Conservation (phyloP, 805 yeast genomes). For the Nakazawaea pomicola region DNA sequence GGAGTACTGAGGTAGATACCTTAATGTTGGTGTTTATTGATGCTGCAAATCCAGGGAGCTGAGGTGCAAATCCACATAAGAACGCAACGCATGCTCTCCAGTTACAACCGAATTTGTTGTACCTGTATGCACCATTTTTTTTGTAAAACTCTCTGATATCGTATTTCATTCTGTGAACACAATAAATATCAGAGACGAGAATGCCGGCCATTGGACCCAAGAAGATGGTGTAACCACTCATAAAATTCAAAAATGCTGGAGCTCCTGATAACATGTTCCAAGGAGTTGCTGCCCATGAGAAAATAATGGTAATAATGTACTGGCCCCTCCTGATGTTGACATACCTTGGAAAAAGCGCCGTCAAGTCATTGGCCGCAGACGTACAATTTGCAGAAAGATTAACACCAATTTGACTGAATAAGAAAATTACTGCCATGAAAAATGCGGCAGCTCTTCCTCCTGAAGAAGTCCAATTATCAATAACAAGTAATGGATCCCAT, state of each 20-base stretch:
- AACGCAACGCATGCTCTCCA: conserved; percentile 86
- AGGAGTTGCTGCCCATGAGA: conserved; percentile 69
- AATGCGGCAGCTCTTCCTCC: conserved; percentile 80
- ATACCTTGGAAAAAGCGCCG: conserved; percentile 59
- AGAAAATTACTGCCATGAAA: conserved; percentile 62
- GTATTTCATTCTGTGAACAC: conserved; percentile 67
- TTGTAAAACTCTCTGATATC: conserved; percentile 55
- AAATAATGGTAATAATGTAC: conserved; percentile 62
- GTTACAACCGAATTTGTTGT: conserved; percentile 59
- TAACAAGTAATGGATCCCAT: conserved; percentile 11
- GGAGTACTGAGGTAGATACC: conserved; percentile 19
- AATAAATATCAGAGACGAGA: conserved; percentile 59
- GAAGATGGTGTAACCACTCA: conserved; percentile 81
- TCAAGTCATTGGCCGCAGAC: conserved; percentile 68
- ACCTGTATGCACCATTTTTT: conserved; percentile 48
- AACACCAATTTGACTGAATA: conserved; percentile 73
- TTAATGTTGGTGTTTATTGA: conserved; percentile 23
- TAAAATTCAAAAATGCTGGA: conserved; percentile 70
- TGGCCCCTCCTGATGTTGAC: conserved; percentile 78
- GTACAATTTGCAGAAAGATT: conserved; percentile 69
- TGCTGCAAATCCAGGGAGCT: conserved; percentile 72
- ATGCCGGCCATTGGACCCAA: conserved; percentile 84
- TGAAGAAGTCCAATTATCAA: conserved; percentile 16
- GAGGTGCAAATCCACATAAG: conserved; percentile 73
- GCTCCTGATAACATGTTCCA: conserved; percentile 73